A percentile compares a stretch with the other conserved stretches of the same genome.
These are phyloP conservation scores for Puccinia horiana DNA, from an alignment of 1,284 basidiomycete genomes.

Conservation along the genomic window DNA sequence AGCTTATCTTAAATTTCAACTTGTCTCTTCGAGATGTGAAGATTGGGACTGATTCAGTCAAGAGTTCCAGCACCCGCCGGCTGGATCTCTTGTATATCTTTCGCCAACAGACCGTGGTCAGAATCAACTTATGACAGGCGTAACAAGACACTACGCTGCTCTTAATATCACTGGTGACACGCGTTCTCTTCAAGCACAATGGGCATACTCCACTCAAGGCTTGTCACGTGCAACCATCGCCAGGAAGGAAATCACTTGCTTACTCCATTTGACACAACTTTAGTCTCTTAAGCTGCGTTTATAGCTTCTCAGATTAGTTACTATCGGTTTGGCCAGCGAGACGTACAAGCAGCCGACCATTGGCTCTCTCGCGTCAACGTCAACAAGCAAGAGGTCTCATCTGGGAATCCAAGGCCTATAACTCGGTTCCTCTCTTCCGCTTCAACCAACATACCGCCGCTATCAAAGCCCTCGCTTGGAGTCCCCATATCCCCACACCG, in stretches of 20 bases:
- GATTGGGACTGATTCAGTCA: background rate
- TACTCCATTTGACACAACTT: conserved; percentile 48
- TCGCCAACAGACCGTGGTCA: conserved; percentile 53
- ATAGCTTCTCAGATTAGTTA: conserved; percentile 67
- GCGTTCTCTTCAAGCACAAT: conserved; percentile 47
- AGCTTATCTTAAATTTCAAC: background rate
- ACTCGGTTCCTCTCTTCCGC: conserved; percentile 72
- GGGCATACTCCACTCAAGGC: conserved; percentile 52
- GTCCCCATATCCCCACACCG: no score
- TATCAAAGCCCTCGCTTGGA: conserved; percentile 97
- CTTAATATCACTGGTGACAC: conserved; percentile 35
- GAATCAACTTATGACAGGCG: conserved; percentile 51
- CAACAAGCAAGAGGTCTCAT: conserved; percentile 93
- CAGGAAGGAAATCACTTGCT: conserved; percentile 55
- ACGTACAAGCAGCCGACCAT: conserved; percentile 73
- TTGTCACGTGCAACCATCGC: conserved; percentile 61
- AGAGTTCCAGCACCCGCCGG: conserved; percentile 52
- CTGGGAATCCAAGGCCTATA: conserved; percentile 63
- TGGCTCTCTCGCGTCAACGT: conserved; percentile 77
- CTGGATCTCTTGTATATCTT: conserved; percentile 54
- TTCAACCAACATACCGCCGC: conserved; percentile 96
- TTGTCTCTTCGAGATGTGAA: no score
- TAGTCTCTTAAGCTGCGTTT: conserved; percentile 65
- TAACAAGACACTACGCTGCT: conserved; percentile 47
- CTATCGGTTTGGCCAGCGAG: conserved; percentile 80